A percentile compares a stretch with the other conserved stretches of the same genome.
These are phyloP conservation scores for Coelastrella sp. DNA, from an alignment of 139 green algal species.

Conservation along the genomic window DNA sequence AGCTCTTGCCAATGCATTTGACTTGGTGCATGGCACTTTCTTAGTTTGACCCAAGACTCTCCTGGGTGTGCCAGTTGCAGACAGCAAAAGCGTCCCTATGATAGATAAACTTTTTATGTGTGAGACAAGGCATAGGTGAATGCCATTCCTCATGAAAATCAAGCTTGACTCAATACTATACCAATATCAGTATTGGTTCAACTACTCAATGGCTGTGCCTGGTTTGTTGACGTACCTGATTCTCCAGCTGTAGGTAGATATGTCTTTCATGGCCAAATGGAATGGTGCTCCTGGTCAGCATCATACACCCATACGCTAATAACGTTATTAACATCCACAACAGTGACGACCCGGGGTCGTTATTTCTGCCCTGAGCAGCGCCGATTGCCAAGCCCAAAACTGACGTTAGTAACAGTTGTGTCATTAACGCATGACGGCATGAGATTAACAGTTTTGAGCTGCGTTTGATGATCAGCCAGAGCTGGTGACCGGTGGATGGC, in stretches of 20 bases:
- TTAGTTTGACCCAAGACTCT: no score
- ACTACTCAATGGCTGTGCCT: neutral
- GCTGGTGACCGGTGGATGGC: neutral
- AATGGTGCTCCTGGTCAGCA: neutral
- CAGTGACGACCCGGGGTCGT: neutral
- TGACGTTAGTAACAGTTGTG: slow-evolving; percentile 31
- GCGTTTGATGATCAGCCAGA: slow-evolving; percentile 3
- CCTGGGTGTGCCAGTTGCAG: no score
- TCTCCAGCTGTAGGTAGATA: slow-evolving; percentile 41
- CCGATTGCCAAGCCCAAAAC: slow-evolving; percentile 19
- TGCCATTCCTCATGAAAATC: no score
- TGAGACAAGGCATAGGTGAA: no score
- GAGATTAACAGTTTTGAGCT: neutral
- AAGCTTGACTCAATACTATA: no score
- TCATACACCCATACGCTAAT: slow-evolving; percentile 40
- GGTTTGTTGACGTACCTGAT: neutral
- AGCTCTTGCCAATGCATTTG: no score
- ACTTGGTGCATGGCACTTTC: no score
- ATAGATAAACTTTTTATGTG: no score
- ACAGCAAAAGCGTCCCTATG: no score
- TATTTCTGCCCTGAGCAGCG: slow-evolving; percentile 6
- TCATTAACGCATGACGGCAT: slow-evolving; percentile 4
- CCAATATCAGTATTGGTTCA: no score
- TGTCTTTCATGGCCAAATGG: slow-evolving; percentile 16
- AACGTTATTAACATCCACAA: slow-evolving; percentile 45